phyloP scores from a whole-genome alignment of 2,329 filamentous ascomycete species.

The Fusarium sp. region DNA sequence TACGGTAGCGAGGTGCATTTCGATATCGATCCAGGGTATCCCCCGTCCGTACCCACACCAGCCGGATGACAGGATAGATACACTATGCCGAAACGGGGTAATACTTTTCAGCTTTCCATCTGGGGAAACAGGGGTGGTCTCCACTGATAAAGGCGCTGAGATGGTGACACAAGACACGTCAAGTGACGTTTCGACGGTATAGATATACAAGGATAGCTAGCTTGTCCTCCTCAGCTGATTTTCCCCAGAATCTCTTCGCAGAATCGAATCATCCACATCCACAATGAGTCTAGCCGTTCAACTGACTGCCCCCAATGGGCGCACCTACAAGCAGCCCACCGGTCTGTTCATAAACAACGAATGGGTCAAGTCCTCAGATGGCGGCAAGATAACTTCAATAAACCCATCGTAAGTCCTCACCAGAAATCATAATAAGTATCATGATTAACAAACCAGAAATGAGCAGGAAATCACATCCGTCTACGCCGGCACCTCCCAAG shows the following conservation, averaged over 20 bases:
- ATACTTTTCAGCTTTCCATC: conserved; percentile 15
- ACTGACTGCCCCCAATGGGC: conserved; percentile 68
- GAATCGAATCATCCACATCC: conserved; percentile 3
- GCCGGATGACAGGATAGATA: conserved; percentile 3
- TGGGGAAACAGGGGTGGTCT: background rate
- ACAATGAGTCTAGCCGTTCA: conserved; percentile 46
- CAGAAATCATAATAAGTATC: too few relatives aligned
- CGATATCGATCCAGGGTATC: conserved; percentile 20
- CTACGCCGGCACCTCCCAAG: conserved; percentile 49
- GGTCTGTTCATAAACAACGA: conserved; percentile 85
- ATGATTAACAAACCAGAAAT: conserved; percentile 39
- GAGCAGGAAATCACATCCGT: conserved; percentile 53
- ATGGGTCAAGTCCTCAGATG: conserved; percentile 73
- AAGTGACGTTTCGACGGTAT: conserved; percentile 5
- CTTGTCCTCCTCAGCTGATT: conserved; percentile 15
- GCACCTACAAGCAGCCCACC: conserved; percentile 74
- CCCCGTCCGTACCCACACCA: conserved; percentile 3
- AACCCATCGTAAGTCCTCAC: conserved; percentile 60
- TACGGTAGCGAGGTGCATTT: conserved; percentile 8
- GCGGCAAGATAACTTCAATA: conserved; percentile 69
- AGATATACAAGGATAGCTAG: conserved; percentile 27
- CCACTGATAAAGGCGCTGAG: background rate
- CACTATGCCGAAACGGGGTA: conserved; percentile 15
- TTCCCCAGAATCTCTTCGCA: background rate
- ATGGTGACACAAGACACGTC: background rate